Percentiles rank a stretch among this genome's conserved stretches.
These are phyloP conservation scores for Penicillium taxi DNA, from an alignment of 495 filamentous ascomycete species.

Conservation along the genomic window DNA sequence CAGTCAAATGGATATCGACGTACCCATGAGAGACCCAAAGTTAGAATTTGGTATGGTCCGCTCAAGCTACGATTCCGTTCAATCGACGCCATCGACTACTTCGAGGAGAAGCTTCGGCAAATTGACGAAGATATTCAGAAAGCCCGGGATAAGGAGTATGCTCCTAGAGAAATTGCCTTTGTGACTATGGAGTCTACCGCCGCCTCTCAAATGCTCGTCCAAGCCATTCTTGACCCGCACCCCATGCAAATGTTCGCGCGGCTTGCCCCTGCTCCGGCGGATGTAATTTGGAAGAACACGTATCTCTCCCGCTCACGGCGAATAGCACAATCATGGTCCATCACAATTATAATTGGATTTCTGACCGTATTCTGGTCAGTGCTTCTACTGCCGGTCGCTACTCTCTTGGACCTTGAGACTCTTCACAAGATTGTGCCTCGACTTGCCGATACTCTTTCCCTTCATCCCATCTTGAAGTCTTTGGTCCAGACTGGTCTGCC, in stretches of 20 bases:
- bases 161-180: conserved; percentile 76
- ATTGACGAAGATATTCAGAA: conserved; percentile 68
- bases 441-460: conserved; percentile 58
- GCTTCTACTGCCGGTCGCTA: conserved; percentile 73
- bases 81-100: conserved; percentile 90
- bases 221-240: conserved; percentile 82
- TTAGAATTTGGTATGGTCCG: conserved; percentile 72
- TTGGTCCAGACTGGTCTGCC: conserved; percentile 84
- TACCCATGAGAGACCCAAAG: conserved; percentile 52
- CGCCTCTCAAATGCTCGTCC: conserved; percentile 88
- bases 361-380: conserved; percentile 86
- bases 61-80: conserved; percentile 62
- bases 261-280: conserved; percentile 75
- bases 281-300: conserved; percentile 89
- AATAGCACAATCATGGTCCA: conserved; percentile 67
- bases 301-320: conserved; percentile 71
- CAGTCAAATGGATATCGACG: conserved; percentile 32
- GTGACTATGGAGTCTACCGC: conserved; percentile 95
- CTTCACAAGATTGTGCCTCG: conserved; percentile 64
- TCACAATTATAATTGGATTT: conserved; percentile 72
- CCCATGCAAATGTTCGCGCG: conserved; percentile 80
- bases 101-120: conserved; percentile 72
- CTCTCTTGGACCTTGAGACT: conserved; percentile 65
- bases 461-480: conserved; percentile 59
- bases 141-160: conserved; percentile 68